Evolutionary conservation across 768 basidiomycete genomes (phyloP).

Genomic region (Solioccasus polychromus): DNA sequence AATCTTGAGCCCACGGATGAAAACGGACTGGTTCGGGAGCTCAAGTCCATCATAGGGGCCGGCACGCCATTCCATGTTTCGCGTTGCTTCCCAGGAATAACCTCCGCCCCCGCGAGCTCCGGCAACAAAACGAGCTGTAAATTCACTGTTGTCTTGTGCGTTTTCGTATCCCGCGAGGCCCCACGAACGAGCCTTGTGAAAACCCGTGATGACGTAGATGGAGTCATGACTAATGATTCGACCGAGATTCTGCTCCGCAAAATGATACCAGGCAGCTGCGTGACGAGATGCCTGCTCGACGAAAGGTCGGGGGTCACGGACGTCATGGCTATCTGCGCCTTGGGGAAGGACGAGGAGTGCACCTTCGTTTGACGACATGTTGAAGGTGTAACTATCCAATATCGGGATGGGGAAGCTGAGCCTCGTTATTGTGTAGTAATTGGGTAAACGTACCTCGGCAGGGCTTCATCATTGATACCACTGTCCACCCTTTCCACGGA

Average conservation of each 20-base stretch:
- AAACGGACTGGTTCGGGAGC: slow-evolving; percentile 27
- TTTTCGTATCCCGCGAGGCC: slow-evolving; percentile 24
- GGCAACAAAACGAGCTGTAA: slow-evolving; percentile 16
- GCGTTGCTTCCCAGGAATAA: slow-evolving; percentile 16
- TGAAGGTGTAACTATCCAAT: slow-evolving; percentile 13
- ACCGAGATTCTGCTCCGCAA: slow-evolving; percentile 25
- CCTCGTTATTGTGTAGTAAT: neutral
- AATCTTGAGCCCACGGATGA: slow-evolving; percentile 32
- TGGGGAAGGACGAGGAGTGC: slow-evolving; percentile 35
- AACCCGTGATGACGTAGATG: slow-evolving; percentile 33
- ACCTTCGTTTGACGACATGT: slow-evolving; percentile 24
- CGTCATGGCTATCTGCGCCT: slow-evolving; percentile 27
- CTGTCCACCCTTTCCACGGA: slow-evolving; percentile 11
- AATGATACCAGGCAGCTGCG: slow-evolving; percentile 32
- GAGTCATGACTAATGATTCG: slow-evolving; percentile 29
- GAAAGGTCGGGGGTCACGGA: slow-evolving; percentile 26
- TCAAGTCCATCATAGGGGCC: slow-evolving; percentile 12
- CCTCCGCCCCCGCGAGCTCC: slow-evolving; percentile 3
- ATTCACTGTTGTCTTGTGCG: neutral
- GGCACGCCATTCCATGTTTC: slow-evolving; percentile 18
- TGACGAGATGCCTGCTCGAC: slow-evolving; percentile 25
- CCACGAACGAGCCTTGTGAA: slow-evolving; percentile 30
- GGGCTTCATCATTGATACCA: neutral
- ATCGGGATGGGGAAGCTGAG: neutral
- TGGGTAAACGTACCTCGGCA: slow-evolving; percentile 6